phyloP scores from a whole-genome alignment of 768 basidiomycete species.

The Tulasnella sp. region DNA sequence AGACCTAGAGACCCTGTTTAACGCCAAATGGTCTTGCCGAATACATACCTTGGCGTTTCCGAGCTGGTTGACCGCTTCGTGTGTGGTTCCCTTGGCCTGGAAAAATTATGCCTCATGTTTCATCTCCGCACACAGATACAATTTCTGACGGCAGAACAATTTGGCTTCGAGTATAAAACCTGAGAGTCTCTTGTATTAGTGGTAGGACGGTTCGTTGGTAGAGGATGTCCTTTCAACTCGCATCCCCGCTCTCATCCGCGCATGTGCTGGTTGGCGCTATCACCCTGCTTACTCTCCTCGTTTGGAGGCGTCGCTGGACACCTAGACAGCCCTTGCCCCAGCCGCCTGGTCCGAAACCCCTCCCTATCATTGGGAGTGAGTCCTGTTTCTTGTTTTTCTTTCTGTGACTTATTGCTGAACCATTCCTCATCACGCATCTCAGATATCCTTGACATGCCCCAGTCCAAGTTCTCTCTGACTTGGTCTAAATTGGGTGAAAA shows the following conservation, averaged over 20 bases:
- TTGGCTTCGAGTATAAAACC: not conserved
- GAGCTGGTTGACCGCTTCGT: too few relatives aligned
- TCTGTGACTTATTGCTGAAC: not conserved
- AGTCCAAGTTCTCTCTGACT: not conserved
- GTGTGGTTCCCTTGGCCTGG: not conserved
- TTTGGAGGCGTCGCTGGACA: not conserved
- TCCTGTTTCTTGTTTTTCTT: too few relatives aligned
- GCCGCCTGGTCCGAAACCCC: not conserved
- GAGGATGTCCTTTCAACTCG: not conserved
- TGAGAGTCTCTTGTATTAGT: too few relatives aligned
- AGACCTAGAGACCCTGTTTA: not conserved
- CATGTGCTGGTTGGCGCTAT: not conserved
- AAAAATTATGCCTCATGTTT: not conserved
- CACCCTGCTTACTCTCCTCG: not conserved
- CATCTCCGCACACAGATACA: too few relatives aligned
- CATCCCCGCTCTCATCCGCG: not conserved
- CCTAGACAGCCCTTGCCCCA: not conserved
- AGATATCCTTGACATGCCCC: conserved; percentile 17
- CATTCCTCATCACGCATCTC: not conserved
- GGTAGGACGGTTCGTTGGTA: not conserved
- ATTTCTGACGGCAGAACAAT: not conserved
- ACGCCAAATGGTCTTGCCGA: too few relatives aligned
- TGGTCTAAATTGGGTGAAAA: not conserved
- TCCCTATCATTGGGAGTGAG: not conserved
- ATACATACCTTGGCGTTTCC: too few relatives aligned